phyloP scores from a whole-genome alignment of 208 protist species.

The Leishmania tropica region DNA sequence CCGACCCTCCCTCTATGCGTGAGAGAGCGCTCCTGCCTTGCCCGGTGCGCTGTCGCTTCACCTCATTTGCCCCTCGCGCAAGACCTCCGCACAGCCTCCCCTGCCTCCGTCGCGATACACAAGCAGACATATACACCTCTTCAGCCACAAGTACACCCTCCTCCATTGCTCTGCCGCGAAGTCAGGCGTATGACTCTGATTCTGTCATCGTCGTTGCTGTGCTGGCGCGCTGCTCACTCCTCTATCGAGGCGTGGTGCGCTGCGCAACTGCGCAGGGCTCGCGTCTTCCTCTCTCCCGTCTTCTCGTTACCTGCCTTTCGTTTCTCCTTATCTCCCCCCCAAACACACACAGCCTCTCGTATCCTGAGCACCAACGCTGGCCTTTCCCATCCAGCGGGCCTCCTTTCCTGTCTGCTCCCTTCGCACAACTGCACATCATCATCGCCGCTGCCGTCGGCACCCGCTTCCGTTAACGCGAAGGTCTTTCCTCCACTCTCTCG shows the following conservation, averaged over 20 bases:
- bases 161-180: not conserved
- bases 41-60: too few relatives aligned
- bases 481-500: not conserved
- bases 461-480: not conserved
- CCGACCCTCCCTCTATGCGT: not conserved
- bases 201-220: not conserved
- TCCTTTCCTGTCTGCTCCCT: not conserved
- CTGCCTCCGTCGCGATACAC: too few relatives aligned
- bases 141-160: not conserved
- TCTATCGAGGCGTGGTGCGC: not conserved
- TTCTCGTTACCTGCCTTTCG: too few relatives aligned
- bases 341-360: too few relatives aligned
- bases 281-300: not conserved
- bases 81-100: not conserved
- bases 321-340: not conserved
- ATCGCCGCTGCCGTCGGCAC: not conserved
- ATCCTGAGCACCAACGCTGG: not conserved
- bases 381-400: not conserved
- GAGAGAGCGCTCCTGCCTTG: not conserved
- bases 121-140: not conserved
- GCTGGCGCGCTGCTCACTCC: not conserved
- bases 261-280: not conserved
- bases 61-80: not conserved
- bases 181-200: not conserved
- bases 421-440: too few relatives aligned